These are phyloP conservation scores for Croton laevigatus DNA, from an alignment of 441 rosid genomes.

Conservation along the genomic window DNA sequence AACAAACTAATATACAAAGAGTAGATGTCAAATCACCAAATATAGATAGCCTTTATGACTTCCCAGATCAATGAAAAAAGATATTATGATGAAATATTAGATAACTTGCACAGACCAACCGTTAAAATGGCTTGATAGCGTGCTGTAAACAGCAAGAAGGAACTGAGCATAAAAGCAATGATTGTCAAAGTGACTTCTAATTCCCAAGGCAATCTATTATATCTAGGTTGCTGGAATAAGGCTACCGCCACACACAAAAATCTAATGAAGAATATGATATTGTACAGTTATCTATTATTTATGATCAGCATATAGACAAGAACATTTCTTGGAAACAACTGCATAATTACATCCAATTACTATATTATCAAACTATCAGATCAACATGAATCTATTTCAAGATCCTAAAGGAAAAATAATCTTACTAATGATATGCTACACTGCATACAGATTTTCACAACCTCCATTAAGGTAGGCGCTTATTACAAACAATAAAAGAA, in stretches of 20 bases:
- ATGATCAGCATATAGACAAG: not conserved
- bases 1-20: not conserved
- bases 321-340: not conserved
- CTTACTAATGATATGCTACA: not conserved
- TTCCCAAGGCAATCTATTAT: not conserved
- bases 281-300: not conserved
- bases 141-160: not conserved
- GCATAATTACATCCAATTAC: not conserved
- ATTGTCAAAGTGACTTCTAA: not conserved
- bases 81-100: not conserved
- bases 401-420: not conserved
- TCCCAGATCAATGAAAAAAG: not conserved
- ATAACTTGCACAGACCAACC: not conserved
- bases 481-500: not conserved
- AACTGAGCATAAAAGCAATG: not conserved
- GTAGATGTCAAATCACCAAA: not conserved
- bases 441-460: too few species aligned
- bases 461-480: not conserved
- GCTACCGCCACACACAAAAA: not conserved
- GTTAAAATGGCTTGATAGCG: too few species aligned
- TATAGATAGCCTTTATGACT: not conserved
- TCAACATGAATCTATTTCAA: not conserved
- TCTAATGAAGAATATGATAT: not conserved
- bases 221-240: not conserved
- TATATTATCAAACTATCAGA: not conserved